A percentile compares a stretch with the other conserved stretches of the same genome.
Conservation (phyloP, 345 rosid species). For the Populus euphratica region DNA sequence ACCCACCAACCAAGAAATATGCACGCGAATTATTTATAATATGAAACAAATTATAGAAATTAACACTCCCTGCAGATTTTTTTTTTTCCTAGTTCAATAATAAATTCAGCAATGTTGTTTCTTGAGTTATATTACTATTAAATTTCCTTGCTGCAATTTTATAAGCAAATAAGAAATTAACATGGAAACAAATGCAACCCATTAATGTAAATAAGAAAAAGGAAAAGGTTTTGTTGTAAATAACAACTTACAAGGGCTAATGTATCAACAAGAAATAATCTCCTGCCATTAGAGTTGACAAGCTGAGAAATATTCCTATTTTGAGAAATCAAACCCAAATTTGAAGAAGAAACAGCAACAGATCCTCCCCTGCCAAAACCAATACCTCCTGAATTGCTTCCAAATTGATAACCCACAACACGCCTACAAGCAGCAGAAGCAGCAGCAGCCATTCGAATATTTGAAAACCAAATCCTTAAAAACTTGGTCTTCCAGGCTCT, state of each 20-base stretch:
- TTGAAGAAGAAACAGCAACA: constrained; percentile 11
- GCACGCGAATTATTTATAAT: no score
- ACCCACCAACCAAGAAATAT: no score
- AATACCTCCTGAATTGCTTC: constrained; percentile 25
- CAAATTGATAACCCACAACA: constrained; percentile 27
- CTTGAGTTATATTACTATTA: background rate
- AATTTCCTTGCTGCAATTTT: background rate
- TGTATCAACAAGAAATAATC: constrained; percentile 28
- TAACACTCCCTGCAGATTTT: no score
- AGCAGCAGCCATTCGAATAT: constrained; percentile 38
- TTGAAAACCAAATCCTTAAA: background rate
- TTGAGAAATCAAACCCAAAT: constrained; percentile 16
- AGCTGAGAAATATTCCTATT: constrained; percentile 21
- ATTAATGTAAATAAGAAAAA: background rate
- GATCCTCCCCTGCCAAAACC: constrained; percentile 29
- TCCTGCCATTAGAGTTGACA: constrained; percentile 17
- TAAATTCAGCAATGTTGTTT: background rate
- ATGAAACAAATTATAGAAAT: no score
- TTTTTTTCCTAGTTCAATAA: no score
- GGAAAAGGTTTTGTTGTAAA: background rate
- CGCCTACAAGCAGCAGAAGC: constrained; percentile 42
- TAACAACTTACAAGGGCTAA: constrained; percentile 24
- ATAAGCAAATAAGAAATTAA: background rate
- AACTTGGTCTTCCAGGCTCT: background rate
- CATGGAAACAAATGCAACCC: background rate